Evolutionary conservation across 1,284 basidiomycete genomes (phyloP).

Genomic region (Cutaneotrichosporon daszewskae): DNA sequence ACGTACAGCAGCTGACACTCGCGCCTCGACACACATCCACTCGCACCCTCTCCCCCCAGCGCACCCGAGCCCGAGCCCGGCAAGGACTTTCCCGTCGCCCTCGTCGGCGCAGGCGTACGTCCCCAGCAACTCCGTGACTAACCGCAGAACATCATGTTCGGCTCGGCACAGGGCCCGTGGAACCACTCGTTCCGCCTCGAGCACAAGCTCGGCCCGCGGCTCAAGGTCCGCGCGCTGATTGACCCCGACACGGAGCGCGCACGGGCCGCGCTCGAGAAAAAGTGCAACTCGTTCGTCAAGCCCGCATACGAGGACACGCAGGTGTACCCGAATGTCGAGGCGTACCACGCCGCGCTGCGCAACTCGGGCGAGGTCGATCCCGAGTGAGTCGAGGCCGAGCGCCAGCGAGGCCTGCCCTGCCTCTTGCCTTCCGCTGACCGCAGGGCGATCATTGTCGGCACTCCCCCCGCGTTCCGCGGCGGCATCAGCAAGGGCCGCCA

Average conservation of each 20-base stretch:
- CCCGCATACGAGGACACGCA: constrained; percentile 88
- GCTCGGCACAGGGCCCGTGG: constrained; percentile 66
- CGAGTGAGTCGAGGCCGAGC: constrained; percentile 41
- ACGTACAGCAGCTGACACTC: background rate
- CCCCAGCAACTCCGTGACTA: background rate
- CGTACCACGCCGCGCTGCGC: constrained; percentile 66
- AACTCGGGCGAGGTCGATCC: constrained; percentile 46
- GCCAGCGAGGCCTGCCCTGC: background rate
- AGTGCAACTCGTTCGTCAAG: constrained; percentile 88
- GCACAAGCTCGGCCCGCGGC: constrained; percentile 89
- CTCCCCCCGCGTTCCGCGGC: constrained; percentile 89
- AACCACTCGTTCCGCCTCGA: constrained; percentile 88
- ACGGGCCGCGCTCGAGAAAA: constrained; percentile 72
- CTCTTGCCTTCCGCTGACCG: constrained; percentile 7
- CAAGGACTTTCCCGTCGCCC: constrained; percentile 80
- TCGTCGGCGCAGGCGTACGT: constrained; percentile 71
- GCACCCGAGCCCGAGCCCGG: constrained; percentile 44
- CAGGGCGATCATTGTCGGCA: constrained; percentile 78
- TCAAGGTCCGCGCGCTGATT: constrained; percentile 91
- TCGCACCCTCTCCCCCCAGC: too few species aligned
- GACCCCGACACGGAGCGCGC: constrained; percentile 85
- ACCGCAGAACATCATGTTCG: constrained; percentile 77
- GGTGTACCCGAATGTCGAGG: constrained; percentile 80
- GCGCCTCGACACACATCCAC: background rate
- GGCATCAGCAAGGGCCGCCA: constrained; percentile 70